Evolutionary conservation across 2,329 filamentous ascomycete genomes (phyloP).

Genomic region (Exophiala viscosa): DNA sequence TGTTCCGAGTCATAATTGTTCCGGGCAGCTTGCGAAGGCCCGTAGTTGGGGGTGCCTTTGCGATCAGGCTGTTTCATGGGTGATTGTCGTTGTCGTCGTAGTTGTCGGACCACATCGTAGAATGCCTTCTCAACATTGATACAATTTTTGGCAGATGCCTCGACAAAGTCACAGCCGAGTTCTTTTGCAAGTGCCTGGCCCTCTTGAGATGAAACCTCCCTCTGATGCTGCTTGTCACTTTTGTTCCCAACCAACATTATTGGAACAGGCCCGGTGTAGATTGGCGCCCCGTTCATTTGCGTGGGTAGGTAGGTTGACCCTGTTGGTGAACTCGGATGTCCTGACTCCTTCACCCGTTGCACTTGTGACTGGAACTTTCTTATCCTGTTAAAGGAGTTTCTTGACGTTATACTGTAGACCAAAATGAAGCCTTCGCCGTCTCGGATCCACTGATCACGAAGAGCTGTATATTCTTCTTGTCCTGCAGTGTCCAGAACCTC

Average conservation of each 20-base stretch:
- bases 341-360: constrained; percentile 90
- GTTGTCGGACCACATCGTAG: constrained; percentile 90
- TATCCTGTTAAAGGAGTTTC: constrained; percentile 91
- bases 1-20: constrained; percentile 18
- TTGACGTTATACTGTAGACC: constrained; percentile 97
- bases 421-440: constrained; percentile 96
- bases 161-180: constrained; percentile 91
- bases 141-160: constrained; percentile 95
- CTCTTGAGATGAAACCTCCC: constrained; percentile 95
- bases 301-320: constrained; percentile 49
- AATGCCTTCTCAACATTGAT: constrained; percentile 98
- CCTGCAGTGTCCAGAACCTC: constrained; percentile 96
- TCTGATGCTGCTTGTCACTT: constrained; percentile 91
- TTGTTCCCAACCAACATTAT: constrained; percentile 99
- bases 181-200: constrained; percentile 87
- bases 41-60: constrained; percentile 16
- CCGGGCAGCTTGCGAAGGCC: constrained; percentile 9
- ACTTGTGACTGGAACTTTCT: constrained; percentile 96
- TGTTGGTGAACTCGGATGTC: constrained; percentile 52
- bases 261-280: constrained; percentile 59
- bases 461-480: constrained; percentile 95
- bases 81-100: constrained; percentile 73
- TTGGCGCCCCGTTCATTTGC: constrained; percentile 47
- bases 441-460: constrained; percentile 96
- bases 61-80: constrained; percentile 31